Conservation (phyloP, 177 flowering plant genomes). For the Tripterygium wilfordii region DNA sequence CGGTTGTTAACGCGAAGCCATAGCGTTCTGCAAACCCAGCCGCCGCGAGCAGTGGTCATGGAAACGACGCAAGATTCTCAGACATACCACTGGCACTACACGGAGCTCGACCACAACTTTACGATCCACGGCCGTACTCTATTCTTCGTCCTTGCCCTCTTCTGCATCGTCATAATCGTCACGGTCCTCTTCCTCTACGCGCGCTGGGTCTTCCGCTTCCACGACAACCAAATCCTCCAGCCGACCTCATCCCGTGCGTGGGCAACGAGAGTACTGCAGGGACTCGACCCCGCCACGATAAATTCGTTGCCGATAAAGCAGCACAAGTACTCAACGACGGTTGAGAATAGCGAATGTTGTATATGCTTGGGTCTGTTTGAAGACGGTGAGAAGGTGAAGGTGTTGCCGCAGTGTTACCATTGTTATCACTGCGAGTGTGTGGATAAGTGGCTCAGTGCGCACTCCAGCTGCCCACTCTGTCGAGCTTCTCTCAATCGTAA, state of each 20-base stretch:
- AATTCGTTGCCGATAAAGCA: slow-evolving; percentile 39
- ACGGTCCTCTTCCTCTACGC: slow-evolving; percentile 57
- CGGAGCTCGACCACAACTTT: slow-evolving; percentile 53
- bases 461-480: slow-evolving; percentile 80
- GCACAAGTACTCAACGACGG: slow-evolving; percentile 11
- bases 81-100: slow-evolving; percentile 50
- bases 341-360: slow-evolving; percentile 39
- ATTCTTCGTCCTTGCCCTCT: slow-evolving; percentile 38
- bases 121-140: slow-evolving; percentile 50
- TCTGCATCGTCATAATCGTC: slow-evolving; percentile 38
- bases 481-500: slow-evolving; percentile 35
- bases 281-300: slow-evolving; percentile 44
- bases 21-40: too few species aligned
- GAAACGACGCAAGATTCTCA: slow-evolving; percentile 4
- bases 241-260: slow-evolving; percentile 5
- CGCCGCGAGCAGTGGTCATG: too few species aligned
- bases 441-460: slow-evolving; percentile 62
- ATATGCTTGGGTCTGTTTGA: slow-evolving; percentile 58
- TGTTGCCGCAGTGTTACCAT: slow-evolving; percentile 63
- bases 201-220: slow-evolving; percentile 53
- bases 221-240: background rate
- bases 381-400: slow-evolving; percentile 67
- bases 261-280: too few species aligned
- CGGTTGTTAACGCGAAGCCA: too few species aligned
- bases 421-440: slow-evolving; percentile 67